Evolutionary conservation across 768 basidiomycete genomes (phyloP).

Genomic region (Mycena filopes): DNA sequence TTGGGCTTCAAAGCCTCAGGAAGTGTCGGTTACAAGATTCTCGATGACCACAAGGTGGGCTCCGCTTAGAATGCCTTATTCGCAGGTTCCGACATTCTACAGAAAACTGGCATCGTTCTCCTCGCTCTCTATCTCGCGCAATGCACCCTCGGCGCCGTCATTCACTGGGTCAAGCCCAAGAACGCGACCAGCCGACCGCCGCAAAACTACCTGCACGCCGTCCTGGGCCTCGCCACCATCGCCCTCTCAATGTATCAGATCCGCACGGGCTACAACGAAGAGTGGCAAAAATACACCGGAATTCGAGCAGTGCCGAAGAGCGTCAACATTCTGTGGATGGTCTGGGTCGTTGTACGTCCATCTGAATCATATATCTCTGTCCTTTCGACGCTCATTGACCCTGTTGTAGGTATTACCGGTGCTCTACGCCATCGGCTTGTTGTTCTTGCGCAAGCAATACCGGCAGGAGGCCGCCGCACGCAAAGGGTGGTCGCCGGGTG

Average conservation of each 20-base stretch:
- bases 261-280: constrained; percentile 54
- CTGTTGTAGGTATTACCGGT: constrained; percentile 53
- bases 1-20: constrained; percentile 55
- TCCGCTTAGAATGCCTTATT: not conserved
- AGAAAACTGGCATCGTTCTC: constrained; percentile 63
- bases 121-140: constrained; percentile 63
- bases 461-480: constrained; percentile 49
- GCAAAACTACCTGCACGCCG: constrained; percentile 69
- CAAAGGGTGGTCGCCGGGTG: constrained; percentile 22
- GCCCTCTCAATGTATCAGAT: constrained; percentile 62
- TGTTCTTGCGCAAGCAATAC: constrained; percentile 58
- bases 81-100: constrained; percentile 7
- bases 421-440: constrained; percentile 53
- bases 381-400: not conserved
- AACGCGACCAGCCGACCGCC: constrained; percentile 50
- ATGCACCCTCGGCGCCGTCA: constrained; percentile 58
- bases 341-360: constrained; percentile 59
- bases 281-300: constrained; percentile 62
- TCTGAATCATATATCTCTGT: not conserved
- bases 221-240: constrained; percentile 62
- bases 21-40: constrained; percentile 47
- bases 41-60: constrained; percentile 61
- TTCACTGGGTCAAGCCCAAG: constrained; percentile 64
- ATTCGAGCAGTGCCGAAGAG: constrained; percentile 47
- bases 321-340: constrained; percentile 54